A percentile compares a stretch with the other conserved stretches of the same genome.
These are phyloP conservation scores for Beauveria varroae DNA, from an alignment of 2,329 filamentous ascomycete species.

Conservation along the genomic window DNA sequence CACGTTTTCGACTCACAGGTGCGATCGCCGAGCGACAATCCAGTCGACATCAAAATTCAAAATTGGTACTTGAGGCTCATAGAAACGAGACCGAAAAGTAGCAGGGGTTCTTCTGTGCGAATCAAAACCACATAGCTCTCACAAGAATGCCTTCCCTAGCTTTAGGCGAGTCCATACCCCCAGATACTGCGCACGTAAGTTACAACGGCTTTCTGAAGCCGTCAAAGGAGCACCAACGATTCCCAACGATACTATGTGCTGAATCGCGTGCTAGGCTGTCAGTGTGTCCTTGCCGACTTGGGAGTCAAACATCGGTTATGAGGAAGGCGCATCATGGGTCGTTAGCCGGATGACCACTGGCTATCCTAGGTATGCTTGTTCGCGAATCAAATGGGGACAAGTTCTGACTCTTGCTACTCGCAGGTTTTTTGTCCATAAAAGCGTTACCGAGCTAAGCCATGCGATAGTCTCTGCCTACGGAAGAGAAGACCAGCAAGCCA, in stretches of 20 bases:
- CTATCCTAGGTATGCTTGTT: conserved; percentile 63
- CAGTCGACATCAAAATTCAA: background rate
- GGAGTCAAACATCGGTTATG: conserved; percentile 84
- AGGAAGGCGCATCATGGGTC: conserved; percentile 88
- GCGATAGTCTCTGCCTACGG: conserved; percentile 61
- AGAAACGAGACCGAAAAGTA: background rate
- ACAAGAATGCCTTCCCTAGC: conserved; percentile 40
- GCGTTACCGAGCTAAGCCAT: conserved; percentile 64
- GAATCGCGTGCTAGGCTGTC: conserved; percentile 57
- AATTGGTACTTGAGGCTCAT: background rate
- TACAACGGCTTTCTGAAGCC: background rate
- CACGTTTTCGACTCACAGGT: background rate
- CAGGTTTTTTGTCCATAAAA: conserved; percentile 87
- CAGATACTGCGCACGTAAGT: conserved; percentile 71
- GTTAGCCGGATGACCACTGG: conserved; percentile 76
- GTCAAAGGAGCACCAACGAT: background rate
- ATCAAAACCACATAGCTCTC: background rate
- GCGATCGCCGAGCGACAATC: background rate
- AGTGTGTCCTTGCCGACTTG: conserved; percentile 95
- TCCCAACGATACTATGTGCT: background rate
- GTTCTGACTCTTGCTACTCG: conserved; percentile 10
- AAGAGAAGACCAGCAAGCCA: conserved; percentile 55
- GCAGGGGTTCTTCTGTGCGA: background rate
- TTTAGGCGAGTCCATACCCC: conserved; percentile 66
- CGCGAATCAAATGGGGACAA: background rate